These are phyloP conservation scores for Mycosarcoma maydis DNA, from an alignment of 1,284 basidiomycete species.

Conservation along the genomic window DNA sequence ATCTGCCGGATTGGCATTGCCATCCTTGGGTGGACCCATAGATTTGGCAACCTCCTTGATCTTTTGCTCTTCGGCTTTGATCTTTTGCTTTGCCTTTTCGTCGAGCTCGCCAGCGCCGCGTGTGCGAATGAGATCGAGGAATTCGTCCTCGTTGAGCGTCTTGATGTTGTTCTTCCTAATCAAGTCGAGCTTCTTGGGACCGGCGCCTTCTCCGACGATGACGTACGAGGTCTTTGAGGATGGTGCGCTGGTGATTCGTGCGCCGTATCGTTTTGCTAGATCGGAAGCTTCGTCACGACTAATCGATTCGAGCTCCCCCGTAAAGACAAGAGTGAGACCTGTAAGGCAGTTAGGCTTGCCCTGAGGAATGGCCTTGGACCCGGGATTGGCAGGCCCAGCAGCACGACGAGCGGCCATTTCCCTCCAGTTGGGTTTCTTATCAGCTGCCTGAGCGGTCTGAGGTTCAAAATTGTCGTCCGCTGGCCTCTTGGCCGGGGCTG, in stretches of 20 bases:
- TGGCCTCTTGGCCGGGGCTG: constrained; percentile 2
- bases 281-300: constrained; percentile 87
- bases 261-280: constrained; percentile 90
- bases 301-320: constrained; percentile 85
- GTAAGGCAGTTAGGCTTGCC: constrained; percentile 81
- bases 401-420: constrained; percentile 72
- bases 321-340: constrained; percentile 90
- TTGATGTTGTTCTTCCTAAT: constrained; percentile 81
- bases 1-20: constrained; percentile 67
- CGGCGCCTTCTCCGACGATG: constrained; percentile 86
- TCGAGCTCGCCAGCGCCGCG: constrained; percentile 71
- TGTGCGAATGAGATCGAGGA: constrained; percentile 74
- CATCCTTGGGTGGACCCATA: constrained; percentile 44
- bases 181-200: constrained; percentile 83
- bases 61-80: constrained; percentile 78
- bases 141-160: constrained; percentile 86
- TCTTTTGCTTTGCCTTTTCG: constrained; percentile 82
- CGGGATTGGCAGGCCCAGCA: constrained; percentile 77
- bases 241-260: constrained; percentile 77
- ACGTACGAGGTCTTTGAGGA: constrained; percentile 92
- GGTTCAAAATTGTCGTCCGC: constrained; percentile 14
- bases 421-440: constrained; percentile 36
- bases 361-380: constrained; percentile 84
- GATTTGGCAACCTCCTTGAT: constrained; percentile 66
- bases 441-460: constrained; percentile 20